A percentile compares a stretch with the other conserved stretches of the same genome.
Conservation (phyloP, 306 rosid species). For the Pyrus pyrifolia region DNA sequence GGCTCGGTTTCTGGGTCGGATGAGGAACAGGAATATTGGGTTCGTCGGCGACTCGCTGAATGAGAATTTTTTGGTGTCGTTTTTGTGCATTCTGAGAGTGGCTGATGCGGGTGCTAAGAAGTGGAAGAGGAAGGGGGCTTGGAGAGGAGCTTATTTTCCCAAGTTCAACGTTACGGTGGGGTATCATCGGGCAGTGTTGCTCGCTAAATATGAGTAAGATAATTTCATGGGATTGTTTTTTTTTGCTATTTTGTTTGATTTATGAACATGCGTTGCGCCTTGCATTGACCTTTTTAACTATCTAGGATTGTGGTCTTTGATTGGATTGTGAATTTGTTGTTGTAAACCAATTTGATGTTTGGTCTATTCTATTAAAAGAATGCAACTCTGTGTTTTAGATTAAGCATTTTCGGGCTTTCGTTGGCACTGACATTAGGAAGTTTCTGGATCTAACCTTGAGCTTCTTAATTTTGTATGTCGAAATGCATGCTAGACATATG, state of each 20-base stretch:
- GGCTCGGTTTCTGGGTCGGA: constrained; percentile 40
- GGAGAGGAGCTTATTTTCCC: constrained; percentile 91
- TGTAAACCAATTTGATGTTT: background rate
- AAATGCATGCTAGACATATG: background rate
- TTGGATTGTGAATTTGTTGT: too few relatives aligned
- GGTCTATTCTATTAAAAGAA: background rate
- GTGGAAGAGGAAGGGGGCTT: constrained; percentile 90
- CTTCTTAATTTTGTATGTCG: background rate
- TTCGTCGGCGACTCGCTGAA: constrained; percentile 80
- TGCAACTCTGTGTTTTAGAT: background rate
- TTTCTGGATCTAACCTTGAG: background rate
- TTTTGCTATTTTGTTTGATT: background rate
- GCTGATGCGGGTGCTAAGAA: constrained; percentile 65
- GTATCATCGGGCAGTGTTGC: constrained; percentile 88
- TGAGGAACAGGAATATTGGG: constrained; percentile 73
- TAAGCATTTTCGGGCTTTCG: too few relatives aligned
- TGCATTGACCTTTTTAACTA: too few relatives aligned
- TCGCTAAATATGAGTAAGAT: constrained; percentile 63
- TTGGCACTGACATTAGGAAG: background rate
- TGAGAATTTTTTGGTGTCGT: constrained; percentile 74
- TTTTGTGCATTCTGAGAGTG: constrained; percentile 60
- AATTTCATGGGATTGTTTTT: background rate
- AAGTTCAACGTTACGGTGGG: constrained; percentile 67
- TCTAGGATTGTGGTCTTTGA: too few relatives aligned
- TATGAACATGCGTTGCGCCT: background rate